Conservation (phyloP, 1,284 basidiomycete genomes). For the Malassezia globosa region DNA sequence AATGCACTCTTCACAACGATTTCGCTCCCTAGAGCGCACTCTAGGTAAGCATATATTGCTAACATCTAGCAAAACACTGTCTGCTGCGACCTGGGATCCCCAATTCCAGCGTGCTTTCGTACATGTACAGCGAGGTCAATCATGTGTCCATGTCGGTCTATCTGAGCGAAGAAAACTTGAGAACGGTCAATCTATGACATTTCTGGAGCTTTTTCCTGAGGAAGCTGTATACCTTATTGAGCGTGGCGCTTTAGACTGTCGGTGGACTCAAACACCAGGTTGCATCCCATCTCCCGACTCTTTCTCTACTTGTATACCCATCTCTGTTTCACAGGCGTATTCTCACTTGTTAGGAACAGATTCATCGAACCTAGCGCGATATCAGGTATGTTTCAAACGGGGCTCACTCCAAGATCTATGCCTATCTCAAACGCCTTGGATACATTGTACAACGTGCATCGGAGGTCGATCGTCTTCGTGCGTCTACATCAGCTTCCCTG, state of each 20-base stretch:
- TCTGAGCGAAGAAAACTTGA: constrained; percentile 10
- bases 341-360: constrained; percentile 68
- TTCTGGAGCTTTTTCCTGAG: constrained; percentile 73
- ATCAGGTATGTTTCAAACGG: constrained; percentile 70
- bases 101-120: constrained; percentile 27
- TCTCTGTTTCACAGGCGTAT: constrained; percentile 84
- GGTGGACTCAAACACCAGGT: constrained; percentile 51
- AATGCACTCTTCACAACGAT: constrained; percentile 74
- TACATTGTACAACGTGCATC: constrained; percentile 68
- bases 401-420: constrained; percentile 81
- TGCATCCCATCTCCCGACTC: neutral
- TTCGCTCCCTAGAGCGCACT: constrained; percentile 53
- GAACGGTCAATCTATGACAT: constrained; percentile 10
- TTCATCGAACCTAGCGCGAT: constrained; percentile 66
- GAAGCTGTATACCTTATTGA: constrained; percentile 86
- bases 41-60: neutral
- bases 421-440: constrained; percentile 79
- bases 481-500: neutral
- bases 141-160: constrained; percentile 33
- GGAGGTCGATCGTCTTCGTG: constrained; percentile 23
- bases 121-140: constrained; percentile 29
- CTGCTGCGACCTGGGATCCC: constrained; percentile 32
- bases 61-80: constrained; percentile 22
- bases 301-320: constrained; percentile 47
- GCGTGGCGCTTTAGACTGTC: constrained; percentile 54